phyloP scores from a whole-genome alignment of 176 grass and related monocot genomes.

The Hsuehochloa calcarea region DNA sequence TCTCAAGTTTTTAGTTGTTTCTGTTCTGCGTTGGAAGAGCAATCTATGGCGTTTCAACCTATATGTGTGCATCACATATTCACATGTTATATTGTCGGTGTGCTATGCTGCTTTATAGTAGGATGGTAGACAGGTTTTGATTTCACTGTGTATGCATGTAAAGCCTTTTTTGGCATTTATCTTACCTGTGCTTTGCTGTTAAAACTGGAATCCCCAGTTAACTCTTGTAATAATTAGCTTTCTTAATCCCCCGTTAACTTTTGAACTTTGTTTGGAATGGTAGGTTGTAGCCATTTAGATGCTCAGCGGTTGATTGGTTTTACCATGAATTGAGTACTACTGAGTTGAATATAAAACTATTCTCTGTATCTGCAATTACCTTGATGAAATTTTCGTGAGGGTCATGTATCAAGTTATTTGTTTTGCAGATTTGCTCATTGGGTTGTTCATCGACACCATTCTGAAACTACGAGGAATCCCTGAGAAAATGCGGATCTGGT shows the following conservation, averaged over 20 bases:
- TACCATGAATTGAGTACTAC: background rate
- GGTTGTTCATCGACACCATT: constrained; percentile 65
- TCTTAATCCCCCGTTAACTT: too few species aligned
- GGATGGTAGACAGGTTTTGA: background rate
- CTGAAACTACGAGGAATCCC: constrained; percentile 62
- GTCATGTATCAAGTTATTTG: background rate
- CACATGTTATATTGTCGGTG: background rate
- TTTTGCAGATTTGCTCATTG: constrained; percentile 81
- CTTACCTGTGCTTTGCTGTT: background rate
- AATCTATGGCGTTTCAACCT: background rate
- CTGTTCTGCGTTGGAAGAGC: background rate
- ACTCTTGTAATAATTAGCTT: background rate
- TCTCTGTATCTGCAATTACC: background rate
- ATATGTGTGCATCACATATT: background rate
- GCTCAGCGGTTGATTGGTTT: background rate
- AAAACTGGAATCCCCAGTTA: background rate
- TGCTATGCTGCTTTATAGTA: background rate
- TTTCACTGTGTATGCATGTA: background rate
- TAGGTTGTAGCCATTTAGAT: background rate
- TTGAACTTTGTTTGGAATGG: background rate
- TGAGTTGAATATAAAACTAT: background rate
- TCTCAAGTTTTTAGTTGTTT: background rate
- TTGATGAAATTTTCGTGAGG: background rate
- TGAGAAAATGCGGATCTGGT: constrained; percentile 60
- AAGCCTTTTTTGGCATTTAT: background rate